Percentiles rank a stretch among this genome's conserved stretches.
Conservation (phyloP, 2,329 filamentous ascomycete species). For the Penicillium sp. region DNA sequence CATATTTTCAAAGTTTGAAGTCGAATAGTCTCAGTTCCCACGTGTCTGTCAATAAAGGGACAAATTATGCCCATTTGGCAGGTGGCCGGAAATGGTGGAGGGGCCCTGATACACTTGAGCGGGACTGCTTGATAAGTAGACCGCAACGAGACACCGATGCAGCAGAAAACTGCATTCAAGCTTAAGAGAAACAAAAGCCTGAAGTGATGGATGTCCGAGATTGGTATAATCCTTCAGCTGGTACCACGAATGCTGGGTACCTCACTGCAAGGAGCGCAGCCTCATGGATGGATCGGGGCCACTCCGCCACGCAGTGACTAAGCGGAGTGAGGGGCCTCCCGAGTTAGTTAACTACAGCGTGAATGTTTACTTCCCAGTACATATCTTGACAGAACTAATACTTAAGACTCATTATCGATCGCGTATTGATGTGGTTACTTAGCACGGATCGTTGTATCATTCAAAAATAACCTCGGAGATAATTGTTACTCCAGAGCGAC, state of each 20-base stretch:
- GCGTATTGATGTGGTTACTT: too few relatives aligned
- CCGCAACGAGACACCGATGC: neutral
- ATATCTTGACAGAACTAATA: too few relatives aligned
- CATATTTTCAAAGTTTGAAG: slow-evolving; percentile 28
- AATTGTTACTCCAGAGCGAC: too few relatives aligned
- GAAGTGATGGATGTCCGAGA: too few relatives aligned
- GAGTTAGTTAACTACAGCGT: too few relatives aligned
- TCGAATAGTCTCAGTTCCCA: neutral
- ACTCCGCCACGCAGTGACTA: neutral
- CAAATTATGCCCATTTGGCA: neutral
- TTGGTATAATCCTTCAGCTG: too few relatives aligned
- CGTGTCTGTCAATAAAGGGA: neutral
- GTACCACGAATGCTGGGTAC: neutral
- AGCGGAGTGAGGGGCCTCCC: neutral
- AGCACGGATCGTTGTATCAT: too few relatives aligned
- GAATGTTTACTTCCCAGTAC: too few relatives aligned
- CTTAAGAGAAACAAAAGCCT: too few relatives aligned
- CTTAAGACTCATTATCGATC: too few relatives aligned
- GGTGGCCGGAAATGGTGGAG: neutral
- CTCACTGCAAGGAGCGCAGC: neutral
- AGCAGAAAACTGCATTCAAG: too few relatives aligned
- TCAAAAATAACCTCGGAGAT: too few relatives aligned
- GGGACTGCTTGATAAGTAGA: neutral
- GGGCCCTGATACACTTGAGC: neutral
- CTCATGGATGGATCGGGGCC: neutral